phyloP scores from a whole-genome alignment of 2,329 filamentous ascomycete genomes.

The Lasiodiplodia sp. region DNA sequence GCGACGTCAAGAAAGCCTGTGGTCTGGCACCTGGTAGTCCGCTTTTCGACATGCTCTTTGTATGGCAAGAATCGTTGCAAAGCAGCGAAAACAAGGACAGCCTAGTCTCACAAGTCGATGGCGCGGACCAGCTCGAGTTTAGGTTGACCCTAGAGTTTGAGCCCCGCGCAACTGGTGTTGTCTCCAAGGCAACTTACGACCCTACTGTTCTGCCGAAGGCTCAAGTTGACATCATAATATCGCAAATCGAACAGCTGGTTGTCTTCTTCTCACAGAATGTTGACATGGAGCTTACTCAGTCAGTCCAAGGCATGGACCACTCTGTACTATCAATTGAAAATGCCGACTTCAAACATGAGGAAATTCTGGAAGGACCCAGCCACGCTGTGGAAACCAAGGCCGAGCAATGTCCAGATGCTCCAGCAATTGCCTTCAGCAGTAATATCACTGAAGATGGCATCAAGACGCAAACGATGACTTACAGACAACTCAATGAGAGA shows the following conservation, averaged over 20 bases:
- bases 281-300: constrained; percentile 37
- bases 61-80: constrained; percentile 79
- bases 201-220: constrained; percentile 59
- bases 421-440: constrained; percentile 70
- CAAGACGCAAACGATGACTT: constrained; percentile 63
- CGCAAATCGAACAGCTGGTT: constrained; percentile 67
- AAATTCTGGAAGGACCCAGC: constrained; percentile 41
- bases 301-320: neutral
- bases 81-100: constrained; percentile 44
- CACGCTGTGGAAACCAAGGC: constrained; percentile 64
- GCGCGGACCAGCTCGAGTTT: constrained; percentile 78
- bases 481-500: constrained; percentile 66
- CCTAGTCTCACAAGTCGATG: constrained; percentile 62
- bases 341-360: constrained; percentile 39
- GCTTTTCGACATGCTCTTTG: constrained; percentile 80
- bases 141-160: constrained; percentile 79
- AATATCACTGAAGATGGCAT: constrained; percentile 44
- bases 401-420: constrained; percentile 55
- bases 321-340: constrained; percentile 51
- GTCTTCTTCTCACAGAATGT: constrained; percentile 51
- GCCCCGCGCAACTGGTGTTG: constrained; percentile 60
- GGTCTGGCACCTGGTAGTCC: constrained; percentile 61
- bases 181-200: constrained; percentile 64
- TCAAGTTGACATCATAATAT: constrained; percentile 64
- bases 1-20: constrained; percentile 71